Evolutionary conservation across 2,329 filamentous ascomycete species (phyloP).

Genomic region (Aspergillus phoenicis): DNA sequence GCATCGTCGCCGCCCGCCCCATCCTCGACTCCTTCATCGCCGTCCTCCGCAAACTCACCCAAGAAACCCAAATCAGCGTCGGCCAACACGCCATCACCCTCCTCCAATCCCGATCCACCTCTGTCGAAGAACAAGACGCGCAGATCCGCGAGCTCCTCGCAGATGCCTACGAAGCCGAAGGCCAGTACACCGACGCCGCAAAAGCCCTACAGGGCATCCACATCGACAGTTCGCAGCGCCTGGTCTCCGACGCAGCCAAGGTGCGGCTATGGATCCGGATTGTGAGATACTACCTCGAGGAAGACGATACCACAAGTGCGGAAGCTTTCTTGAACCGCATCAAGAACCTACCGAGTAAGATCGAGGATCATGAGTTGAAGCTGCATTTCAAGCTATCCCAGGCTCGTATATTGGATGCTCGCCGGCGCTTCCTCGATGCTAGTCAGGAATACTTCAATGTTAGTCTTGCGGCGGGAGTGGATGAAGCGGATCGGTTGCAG

Average conservation of each 20-base stretch:
- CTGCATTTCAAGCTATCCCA: slow-evolving; percentile 89
- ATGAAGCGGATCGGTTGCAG: slow-evolving; percentile 81
- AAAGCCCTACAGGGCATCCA: slow-evolving; percentile 79
- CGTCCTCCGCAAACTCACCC: slow-evolving; percentile 54
- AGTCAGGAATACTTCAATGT: slow-evolving; percentile 86
- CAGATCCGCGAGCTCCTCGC: slow-evolving; percentile 79
- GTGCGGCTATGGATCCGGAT: slow-evolving; percentile 90
- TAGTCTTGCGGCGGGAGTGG: slow-evolving; percentile 74
- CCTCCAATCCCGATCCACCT: slow-evolving; percentile 67
- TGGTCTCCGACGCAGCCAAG: slow-evolving; percentile 78
- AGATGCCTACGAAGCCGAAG: slow-evolving; percentile 76
- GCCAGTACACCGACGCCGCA: slow-evolving; percentile 79
- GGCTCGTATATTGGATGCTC: slow-evolving; percentile 88
- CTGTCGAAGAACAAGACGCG: slow-evolving; percentile 83
- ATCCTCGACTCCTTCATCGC: slow-evolving; percentile 72
- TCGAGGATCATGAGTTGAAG: slow-evolving; percentile 71
- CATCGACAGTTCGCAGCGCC: slow-evolving; percentile 84
- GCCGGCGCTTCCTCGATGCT: slow-evolving; percentile 85
- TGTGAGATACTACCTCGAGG: slow-evolving; percentile 89
- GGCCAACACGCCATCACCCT: slow-evolving; percentile 71
- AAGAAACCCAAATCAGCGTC: slow-evolving; percentile 71
- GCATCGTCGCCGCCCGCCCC: slow-evolving; percentile 73
- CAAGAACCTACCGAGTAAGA: slow-evolving; percentile 82
- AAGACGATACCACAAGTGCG: slow-evolving; percentile 83
- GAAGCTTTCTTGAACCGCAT: slow-evolving; percentile 91